Percentiles rank a stretch among this genome's conserved stretches.
Evolutionary conservation across 176 grass and related monocot genomes (phyloP).

Genomic region (Rhynchospora pubera): DNA sequence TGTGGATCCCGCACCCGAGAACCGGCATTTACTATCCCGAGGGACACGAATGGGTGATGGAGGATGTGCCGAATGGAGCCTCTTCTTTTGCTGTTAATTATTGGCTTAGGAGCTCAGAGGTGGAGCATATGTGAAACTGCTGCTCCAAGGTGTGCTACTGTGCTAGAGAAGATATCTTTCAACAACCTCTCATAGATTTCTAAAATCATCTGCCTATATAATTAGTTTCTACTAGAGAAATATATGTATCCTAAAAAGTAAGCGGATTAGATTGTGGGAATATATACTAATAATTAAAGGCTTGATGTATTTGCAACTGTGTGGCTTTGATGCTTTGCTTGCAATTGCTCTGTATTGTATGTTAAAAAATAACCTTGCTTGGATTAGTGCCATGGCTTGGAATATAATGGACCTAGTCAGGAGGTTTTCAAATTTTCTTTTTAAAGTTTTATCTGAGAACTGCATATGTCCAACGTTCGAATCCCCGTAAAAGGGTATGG

Average conservation of each 20-base stretch:
- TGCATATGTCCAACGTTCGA: no score
- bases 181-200: conserved; percentile 43
- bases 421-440: no score
- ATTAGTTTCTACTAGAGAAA: neutral
- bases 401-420: no score
- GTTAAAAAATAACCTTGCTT: neutral
- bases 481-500: no score
- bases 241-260: neutral
- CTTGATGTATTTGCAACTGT: neutral
- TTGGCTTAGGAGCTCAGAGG: conserved; percentile 66
- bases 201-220: neutral
- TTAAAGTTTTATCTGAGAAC: no score
- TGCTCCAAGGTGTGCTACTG: conserved; percentile 11
- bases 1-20: conserved; percentile 82
- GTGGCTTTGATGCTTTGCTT: neutral
- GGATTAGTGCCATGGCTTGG: no score
- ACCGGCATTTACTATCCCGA: conserved; percentile 94
- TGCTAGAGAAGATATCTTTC: conserved; percentile 15
- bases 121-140: conserved; percentile 27
- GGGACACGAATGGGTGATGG: conserved; percentile 93
- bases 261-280: neutral
- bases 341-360: neutral
- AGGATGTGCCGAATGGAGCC: conserved; percentile 59
- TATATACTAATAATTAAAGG: neutral
- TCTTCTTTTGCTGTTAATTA: conserved; percentile 47